Base-by-base conservation (phyloP, 805 yeast species). In the Schwanniomyces sp. region DNA sequence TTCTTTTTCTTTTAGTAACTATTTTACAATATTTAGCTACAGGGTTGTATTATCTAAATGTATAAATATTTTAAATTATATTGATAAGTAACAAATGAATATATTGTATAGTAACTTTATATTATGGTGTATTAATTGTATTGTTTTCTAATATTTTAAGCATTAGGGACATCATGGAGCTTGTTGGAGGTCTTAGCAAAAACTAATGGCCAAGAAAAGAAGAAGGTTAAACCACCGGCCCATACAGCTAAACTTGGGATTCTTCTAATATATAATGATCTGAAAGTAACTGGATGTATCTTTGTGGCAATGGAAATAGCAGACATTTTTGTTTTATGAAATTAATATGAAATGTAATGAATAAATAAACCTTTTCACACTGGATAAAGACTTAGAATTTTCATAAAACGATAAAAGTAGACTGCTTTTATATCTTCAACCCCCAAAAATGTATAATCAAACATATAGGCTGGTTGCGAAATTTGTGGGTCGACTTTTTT, bases 121-220 rank as follows among this genome's bases (percentile, higher is more conserved):
- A 21, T 21, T 21, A 21, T 21, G 24, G 24, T 21, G 24, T 21
- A 21, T 21, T 21, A 21, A 21, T 21, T 21, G 5, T 21, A 21
- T 21, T 21, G 5, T 21, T 21, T 3, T 21, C 3, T 21, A 21
- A 21, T 21, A 21, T 21, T 21, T 21, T 21, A 21, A 21, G 24
- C 24, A 21, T 21, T 21, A 14, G 73, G 74, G 16, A 56, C 74
- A 39, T 62, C 34, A 49, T 63, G 51, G 40, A 43, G 41, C 36
- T 44, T 62, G 52, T 70, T 65, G 40, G 61, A 54, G 9, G 43
- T 49, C 12, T 51, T 54, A 34, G 58, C 60, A 55, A 52, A 52
- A 16, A 57, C 52, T 42, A 68, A 73, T 5, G 76, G 75, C 74
- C 75, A 69, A 29, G 64, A 65, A 45, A 72, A 59, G 51, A 70